These are phyloP conservation scores for Suillus paluster DNA, from an alignment of 768 basidiomycete species.

Conservation along the genomic window DNA sequence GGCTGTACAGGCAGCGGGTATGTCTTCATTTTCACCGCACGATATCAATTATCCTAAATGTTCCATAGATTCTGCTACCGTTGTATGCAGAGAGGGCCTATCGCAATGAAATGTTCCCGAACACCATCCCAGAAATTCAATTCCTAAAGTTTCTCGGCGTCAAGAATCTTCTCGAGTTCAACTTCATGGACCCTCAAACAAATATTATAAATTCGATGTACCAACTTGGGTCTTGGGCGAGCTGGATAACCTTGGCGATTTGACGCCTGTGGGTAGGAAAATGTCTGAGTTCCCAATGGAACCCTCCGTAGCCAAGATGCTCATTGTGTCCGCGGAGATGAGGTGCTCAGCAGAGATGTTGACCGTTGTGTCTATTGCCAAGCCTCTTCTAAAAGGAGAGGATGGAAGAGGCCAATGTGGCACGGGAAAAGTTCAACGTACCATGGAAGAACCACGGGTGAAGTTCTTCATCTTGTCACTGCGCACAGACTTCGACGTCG, in stretches of 20 bases:
- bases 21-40: conserved; percentile 29
- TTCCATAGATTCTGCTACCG: conserved; percentile 86
- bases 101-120: conserved; percentile 93
- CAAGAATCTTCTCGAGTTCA: conserved; percentile 96
- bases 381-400: conserved; percentile 98
- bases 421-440: conserved; percentile 97
- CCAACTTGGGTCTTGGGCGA: conserved; percentile 98
- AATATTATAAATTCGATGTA: conserved; percentile 99
- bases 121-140: conserved; percentile 98
- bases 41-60: neutral
- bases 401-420: conserved; percentile 97
- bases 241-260: conserved; percentile 95
- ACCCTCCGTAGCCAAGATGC: conserved; percentile 98
- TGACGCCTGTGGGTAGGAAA: conserved; percentile 89
- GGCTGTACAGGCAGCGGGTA: conserved; percentile 96
- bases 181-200: conserved; percentile 99
- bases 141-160: conserved; percentile 95
- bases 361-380: conserved; percentile 98
- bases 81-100: conserved; percentile 96
- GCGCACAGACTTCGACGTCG: conserved; percentile 90
- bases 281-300: conserved; percentile 99
- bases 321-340: conserved; percentile 89
- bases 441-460: conserved; percentile 97
- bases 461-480: conserved; percentile 26
- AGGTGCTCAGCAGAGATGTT: conserved; percentile 95